Evolutionary conservation across 2,329 filamentous ascomycete species (phyloP).

Genomic region (Akanthomyces lecanii): DNA sequence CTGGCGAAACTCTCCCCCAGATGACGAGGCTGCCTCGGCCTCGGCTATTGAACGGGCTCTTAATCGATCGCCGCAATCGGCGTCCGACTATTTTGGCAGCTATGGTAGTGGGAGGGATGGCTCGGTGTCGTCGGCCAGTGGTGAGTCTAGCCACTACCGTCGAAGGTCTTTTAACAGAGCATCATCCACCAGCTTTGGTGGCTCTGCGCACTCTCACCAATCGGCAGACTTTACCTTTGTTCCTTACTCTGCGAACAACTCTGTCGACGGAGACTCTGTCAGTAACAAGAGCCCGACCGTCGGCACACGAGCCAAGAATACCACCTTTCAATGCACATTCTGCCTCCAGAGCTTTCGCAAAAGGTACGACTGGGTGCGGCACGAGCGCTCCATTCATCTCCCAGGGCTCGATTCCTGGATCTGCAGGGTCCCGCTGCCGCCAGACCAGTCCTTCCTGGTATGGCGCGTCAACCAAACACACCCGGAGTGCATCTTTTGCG

Average conservation of each 20-base stretch:
- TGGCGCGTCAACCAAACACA: slow-evolving; percentile 45
- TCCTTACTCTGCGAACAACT: slow-evolving; percentile 17
- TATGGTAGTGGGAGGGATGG: slow-evolving; percentile 24
- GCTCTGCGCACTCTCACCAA: slow-evolving; percentile 18
- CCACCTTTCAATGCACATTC: slow-evolving; percentile 35
- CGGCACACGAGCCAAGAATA: slow-evolving; percentile 14
- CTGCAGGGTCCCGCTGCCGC: slow-evolving; percentile 39
- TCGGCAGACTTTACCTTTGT: neutral
- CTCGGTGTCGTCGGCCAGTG: slow-evolving; percentile 29
- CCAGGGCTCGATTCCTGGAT: slow-evolving; percentile 42
- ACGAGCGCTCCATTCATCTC: slow-evolving; percentile 48
- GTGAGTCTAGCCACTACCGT: slow-evolving; percentile 26
- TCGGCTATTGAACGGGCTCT: slow-evolving; percentile 37
- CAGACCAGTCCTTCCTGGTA: slow-evolving; percentile 39
- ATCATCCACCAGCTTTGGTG: slow-evolving; percentile 21
- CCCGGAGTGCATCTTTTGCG: slow-evolving; percentile 39
- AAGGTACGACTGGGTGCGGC: slow-evolving; percentile 41
- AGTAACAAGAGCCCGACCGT: neutral
- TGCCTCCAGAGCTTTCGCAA: slow-evolving; percentile 37
- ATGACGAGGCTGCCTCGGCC: slow-evolving; percentile 39
- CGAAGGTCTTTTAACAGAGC: slow-evolving; percentile 18
- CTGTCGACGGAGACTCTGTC: slow-evolving; percentile 10
- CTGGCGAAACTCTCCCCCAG: slow-evolving; percentile 38
- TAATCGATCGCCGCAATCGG: neutral
- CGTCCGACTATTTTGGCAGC: slow-evolving; percentile 21